phyloP scores from a whole-genome alignment of 2,329 filamentous ascomycete genomes.

The Clathrospora elynae region DNA sequence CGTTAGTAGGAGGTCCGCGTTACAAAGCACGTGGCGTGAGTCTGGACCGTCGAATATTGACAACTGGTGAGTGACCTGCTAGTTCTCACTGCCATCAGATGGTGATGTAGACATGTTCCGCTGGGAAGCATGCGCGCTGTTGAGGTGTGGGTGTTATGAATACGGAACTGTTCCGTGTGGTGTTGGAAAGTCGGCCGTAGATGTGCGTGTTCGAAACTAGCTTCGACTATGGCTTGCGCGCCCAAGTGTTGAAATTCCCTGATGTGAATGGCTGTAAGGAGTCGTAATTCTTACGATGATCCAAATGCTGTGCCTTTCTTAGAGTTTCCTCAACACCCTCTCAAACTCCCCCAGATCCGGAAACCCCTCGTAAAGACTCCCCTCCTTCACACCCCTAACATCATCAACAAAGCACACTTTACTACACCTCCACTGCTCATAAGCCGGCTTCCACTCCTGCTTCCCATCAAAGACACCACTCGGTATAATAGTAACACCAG shows the following conservation, averaged over 20 bases:
- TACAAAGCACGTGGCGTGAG: slow-evolving; percentile 14
- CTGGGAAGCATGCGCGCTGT: neutral
- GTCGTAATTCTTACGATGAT: too few relatives aligned
- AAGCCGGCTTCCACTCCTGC: neutral
- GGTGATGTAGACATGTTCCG: slow-evolving; percentile 8
- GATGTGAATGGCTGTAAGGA: too few relatives aligned
- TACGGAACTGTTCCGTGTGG: slow-evolving; percentile 8
- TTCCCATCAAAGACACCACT: neutral
- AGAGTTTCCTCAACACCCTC: too few relatives aligned
- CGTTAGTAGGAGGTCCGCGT: slow-evolving; percentile 8
- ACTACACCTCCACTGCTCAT: neutral
- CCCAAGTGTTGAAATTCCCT: too few relatives aligned
- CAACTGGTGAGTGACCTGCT: slow-evolving; percentile 4
- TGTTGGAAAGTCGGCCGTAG: too few relatives aligned
- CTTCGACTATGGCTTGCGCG: neutral
- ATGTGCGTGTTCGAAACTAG: neutral
- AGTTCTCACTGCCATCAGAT: slow-evolving; percentile 5
- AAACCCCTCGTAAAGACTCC: neutral
- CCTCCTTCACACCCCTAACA: neutral
- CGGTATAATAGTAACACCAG: neutral
- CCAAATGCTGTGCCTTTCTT: too few relatives aligned
- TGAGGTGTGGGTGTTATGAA: neutral
- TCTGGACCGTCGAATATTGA: slow-evolving; percentile 12
- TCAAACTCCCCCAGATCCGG: neutral
- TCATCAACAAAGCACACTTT: neutral